Evolutionary conservation across 108 stramenopile species (phyloP), one percentile per base, ranked within the genome.

Genomic region (Cyclotella choctawhatcheeana): DNA sequence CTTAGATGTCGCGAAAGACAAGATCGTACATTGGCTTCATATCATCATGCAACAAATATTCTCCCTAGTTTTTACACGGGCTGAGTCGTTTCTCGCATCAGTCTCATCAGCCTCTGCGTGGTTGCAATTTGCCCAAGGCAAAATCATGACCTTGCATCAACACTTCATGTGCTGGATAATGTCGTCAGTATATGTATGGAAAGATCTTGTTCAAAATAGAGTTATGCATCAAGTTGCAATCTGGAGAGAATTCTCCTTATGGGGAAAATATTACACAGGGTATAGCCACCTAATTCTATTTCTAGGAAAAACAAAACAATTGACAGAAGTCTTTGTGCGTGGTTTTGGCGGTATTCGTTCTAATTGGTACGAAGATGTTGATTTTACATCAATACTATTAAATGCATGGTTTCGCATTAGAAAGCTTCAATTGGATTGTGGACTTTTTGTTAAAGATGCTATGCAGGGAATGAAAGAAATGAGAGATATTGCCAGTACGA

Each of bases 401-500:
- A 22, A 60, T 22, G 16, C 18, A 43, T 60, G 59, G 59, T 40
- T 60, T 24, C 37, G 37, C 12, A 21, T 60, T 60, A 26, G 13
- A 35, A 60, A 40, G 35, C 22, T 40, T 24, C 59, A 21, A 20
- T 43, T 40, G 16, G 33, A 60, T 35, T 60, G 59, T 35, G 5
- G 35, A 1, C n/a, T 40, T 13, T 40, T 43, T 17, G 35, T 37
- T 0, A 3, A 13, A 20, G 59, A 60, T 6, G 40, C 20, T 26
- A 40, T 37, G n/a, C 5, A 40, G 26, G 22, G 35, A 12, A 1
- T 40, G 8, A 35, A 35, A 40, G 59, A 60, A 29, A 37, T 22
- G n/a, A 4, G 10, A 12, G 10, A n/a, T 8, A 26, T 21, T 26
- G 14, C 21, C 0, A 1, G 3, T 60, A 14, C n/a, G n/a, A 21